phyloP scores from a whole-genome alignment of 73 alveolate species.

The Paramecium biaurelia region DNA sequence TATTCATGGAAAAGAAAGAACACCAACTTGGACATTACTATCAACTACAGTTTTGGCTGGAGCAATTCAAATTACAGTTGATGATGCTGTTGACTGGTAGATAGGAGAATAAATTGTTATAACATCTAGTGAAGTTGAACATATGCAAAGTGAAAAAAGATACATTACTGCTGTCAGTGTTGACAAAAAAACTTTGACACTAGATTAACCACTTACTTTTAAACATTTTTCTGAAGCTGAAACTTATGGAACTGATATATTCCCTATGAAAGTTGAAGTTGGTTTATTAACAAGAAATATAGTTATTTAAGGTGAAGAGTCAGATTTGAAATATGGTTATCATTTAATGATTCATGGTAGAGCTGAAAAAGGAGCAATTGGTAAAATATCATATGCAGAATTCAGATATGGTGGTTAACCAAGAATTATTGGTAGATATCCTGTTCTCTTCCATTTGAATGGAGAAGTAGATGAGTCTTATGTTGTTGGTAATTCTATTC shows the following conservation, averaged over 20 bases:
- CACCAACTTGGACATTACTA: conserved; percentile 80
- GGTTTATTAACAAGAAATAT: conserved; percentile 84
- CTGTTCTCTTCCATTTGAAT: conserved; percentile 84
- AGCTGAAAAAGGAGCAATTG: conserved; percentile 71
- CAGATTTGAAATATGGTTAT: conserved; percentile 74
- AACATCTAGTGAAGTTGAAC: conserved; percentile 75
- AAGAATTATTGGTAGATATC: conserved; percentile 86
- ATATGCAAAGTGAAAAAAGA: conserved; percentile 75
- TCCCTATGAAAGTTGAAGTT: conserved; percentile 85
- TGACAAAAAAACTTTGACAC: background rate
- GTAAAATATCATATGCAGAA: conserved; percentile 77
- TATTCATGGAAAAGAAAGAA: conserved; percentile 79
- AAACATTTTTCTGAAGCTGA: conserved; percentile 41
- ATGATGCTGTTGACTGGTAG: conserved; percentile 72
- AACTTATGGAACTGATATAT: conserved; percentile 56
- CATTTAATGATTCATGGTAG: conserved; percentile 76
- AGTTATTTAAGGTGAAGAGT: conserved; percentile 77
- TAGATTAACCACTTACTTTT: conserved; percentile 15
- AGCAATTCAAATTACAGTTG: conserved; percentile 66
- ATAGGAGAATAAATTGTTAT: conserved; percentile 81
- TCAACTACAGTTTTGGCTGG: conserved; percentile 70
- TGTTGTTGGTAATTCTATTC: conserved; percentile 79
- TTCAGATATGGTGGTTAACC: conserved; percentile 82
- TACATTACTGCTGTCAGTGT: conserved; percentile 54
- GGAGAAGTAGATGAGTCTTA: conserved; percentile 81